Evolutionary conservation across 2,329 filamentous ascomycete genomes (phyloP).

Genomic region (Cryoendolithus antarcticus): DNA sequence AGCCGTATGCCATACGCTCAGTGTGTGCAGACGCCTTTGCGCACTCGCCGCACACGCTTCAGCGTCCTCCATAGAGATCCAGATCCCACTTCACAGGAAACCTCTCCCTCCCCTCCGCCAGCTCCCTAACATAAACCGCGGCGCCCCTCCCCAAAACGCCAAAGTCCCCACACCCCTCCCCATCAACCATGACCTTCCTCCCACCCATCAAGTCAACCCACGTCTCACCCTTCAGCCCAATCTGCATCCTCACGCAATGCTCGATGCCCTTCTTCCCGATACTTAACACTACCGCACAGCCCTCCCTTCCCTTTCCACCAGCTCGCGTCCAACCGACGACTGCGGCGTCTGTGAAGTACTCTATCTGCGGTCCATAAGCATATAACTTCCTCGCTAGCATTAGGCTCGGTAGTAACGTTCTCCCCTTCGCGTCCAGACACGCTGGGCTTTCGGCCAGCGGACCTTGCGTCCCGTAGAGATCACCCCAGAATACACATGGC

Average conservation of each 20-base stretch:
- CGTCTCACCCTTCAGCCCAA: slow-evolving; percentile 46
- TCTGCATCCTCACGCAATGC: slow-evolving; percentile 37
- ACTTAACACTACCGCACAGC: slow-evolving; percentile 23
- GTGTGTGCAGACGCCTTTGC: too few relatives aligned
- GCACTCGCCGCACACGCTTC: background rate
- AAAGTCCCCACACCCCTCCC: slow-evolving; percentile 48
- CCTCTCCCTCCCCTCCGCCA: slow-evolving; percentile 38
- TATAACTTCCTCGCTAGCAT: slow-evolving; percentile 52
- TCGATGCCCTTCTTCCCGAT: slow-evolving; percentile 28
- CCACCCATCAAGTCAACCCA: slow-evolving; percentile 51
- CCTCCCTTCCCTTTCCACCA: slow-evolving; percentile 30
- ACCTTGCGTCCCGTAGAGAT: slow-evolving; percentile 51
- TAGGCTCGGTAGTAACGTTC: slow-evolving; percentile 40
- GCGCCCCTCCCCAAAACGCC: slow-evolving; percentile 42
- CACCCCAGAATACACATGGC: slow-evolving; percentile 59
- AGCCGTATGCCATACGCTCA: too few relatives aligned
- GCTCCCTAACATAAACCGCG: slow-evolving; percentile 48
- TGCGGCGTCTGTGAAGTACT: slow-evolving; percentile 49
- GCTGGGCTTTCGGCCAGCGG: slow-evolving; percentile 39
- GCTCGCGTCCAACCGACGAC: slow-evolving; percentile 51
- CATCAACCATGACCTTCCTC: slow-evolving; percentile 47
- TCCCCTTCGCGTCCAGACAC: slow-evolving; percentile 10
- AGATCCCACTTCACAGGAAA: slow-evolving; percentile 21
- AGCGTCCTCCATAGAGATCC: slow-evolving; percentile 6
- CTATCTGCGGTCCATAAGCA: slow-evolving; percentile 51